Evolutionary conservation across 129 eudicot genomes (phyloP).

Genomic region (Escallonia herrerae): DNA sequence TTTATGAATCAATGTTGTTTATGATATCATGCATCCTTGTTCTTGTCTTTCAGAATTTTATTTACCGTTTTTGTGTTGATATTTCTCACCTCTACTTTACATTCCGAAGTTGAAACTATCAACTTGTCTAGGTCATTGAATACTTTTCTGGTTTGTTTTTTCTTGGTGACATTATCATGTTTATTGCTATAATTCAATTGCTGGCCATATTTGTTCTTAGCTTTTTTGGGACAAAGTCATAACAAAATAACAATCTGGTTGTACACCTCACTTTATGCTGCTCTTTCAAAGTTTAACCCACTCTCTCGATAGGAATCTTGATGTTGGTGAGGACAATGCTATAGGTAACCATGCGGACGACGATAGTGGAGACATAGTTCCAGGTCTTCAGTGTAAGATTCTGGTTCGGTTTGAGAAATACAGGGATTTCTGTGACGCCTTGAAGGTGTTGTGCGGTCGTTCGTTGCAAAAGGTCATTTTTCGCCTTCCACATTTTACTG

Average conservation of each 20-base stretch:
- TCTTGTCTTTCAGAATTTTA: too few species aligned
- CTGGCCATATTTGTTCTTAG: too few species aligned
- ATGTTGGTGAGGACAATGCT: slow-evolving; percentile 86
- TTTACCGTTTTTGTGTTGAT: too few species aligned
- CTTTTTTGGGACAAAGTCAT: too few species aligned
- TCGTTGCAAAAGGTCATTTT: slow-evolving; percentile 66
- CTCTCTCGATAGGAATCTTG: slow-evolving; percentile 57
- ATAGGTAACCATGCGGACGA: slow-evolving; percentile 49
- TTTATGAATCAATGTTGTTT: too few species aligned
- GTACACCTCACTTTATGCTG: neutral
- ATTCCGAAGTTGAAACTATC: too few species aligned
- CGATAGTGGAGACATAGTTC: slow-evolving; percentile 50
- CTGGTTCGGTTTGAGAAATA: slow-evolving; percentile 71
- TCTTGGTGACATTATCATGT: too few species aligned
- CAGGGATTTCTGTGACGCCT: slow-evolving; percentile 61
- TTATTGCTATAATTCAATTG: too few species aligned
- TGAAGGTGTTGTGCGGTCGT: slow-evolving; percentile 75
- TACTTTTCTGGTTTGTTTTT: too few species aligned
- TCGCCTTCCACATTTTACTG: slow-evolving; percentile 1
- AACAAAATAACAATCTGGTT: neutral
- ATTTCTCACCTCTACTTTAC: too few species aligned
- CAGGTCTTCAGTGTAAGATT: slow-evolving; percentile 82
- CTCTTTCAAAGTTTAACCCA: neutral
- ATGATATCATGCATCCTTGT: too few species aligned
- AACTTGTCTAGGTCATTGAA: too few species aligned